A percentile compares a stretch with the other conserved stretches of the same genome.
Conservation (phyloP, 1,284 basidiomycete genomes). For the Polyporus tsugae region DNA sequence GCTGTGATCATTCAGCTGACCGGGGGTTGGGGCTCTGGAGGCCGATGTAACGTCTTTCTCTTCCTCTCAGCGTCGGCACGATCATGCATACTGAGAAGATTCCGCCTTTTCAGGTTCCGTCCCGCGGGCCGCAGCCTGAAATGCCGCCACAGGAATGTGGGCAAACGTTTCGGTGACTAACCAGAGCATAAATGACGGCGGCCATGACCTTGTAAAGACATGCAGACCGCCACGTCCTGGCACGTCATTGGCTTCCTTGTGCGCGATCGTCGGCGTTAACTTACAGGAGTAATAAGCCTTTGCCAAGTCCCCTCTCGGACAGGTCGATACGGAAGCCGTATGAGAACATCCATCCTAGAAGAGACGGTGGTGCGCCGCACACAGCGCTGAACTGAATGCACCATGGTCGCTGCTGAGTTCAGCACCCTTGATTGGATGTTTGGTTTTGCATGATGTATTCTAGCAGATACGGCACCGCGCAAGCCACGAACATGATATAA, state of each 20-base stretch:
- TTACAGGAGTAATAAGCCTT: not conserved
- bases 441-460: constrained; percentile 23
- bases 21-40: not conserved
- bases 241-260: not conserved
- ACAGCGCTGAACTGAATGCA: not conserved
- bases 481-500: constrained; percentile 13
- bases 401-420: not conserved
- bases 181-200: not conserved
- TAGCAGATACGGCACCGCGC: constrained; percentile 14
- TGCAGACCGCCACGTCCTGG: not conserved
- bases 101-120: constrained; percentile 15
- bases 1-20: constrained; percentile 27
- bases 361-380: constrained; percentile 19
- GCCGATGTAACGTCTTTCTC: constrained; percentile 11
- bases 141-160: not conserved
- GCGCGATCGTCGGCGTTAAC: not conserved
- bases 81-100: constrained; percentile 21
- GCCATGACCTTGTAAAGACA: not conserved
- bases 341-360: constrained; percentile 30
- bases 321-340: constrained; percentile 7
- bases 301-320: not conserved
- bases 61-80: constrained; percentile 1
- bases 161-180: not conserved
- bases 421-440: constrained; percentile 5
- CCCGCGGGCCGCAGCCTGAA: constrained; percentile 7